Conservation (phyloP, 768 basidiomycete species). For the Leccinum olivaceopallidum region DNA sequence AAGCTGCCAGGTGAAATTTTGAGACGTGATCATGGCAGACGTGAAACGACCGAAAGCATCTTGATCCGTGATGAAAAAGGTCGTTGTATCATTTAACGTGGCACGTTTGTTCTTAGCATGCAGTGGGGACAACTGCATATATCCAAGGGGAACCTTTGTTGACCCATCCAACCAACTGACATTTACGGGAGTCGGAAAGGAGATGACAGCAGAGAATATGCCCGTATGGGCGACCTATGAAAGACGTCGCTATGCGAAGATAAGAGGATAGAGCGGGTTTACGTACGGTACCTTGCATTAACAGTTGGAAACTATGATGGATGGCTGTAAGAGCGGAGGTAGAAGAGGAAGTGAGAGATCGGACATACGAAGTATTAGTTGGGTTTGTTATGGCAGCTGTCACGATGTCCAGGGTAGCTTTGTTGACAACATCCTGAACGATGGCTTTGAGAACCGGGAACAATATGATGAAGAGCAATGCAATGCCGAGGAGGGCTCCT, state of each 20-base stretch:
- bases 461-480: slow-evolving; percentile 63
- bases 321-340: slow-evolving; percentile 6
- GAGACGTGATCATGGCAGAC: slow-evolving; percentile 60
- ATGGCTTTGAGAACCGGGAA: slow-evolving; percentile 71
- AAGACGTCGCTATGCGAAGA: not conserved
- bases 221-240: slow-evolving; percentile 65
- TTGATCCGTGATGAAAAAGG: slow-evolving; percentile 57
- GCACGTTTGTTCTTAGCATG: slow-evolving; percentile 56
- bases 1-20: slow-evolving; percentile 69
- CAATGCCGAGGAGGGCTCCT: slow-evolving; percentile 53
- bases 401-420: slow-evolving; percentile 53
- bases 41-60: slow-evolving; percentile 64
- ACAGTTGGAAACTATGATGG: slow-evolving; percentile 47
- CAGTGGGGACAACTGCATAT: slow-evolving; percentile 48
- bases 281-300: slow-evolving; percentile 54
- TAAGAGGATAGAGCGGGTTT: not conserved
- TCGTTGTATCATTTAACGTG: slow-evolving; percentile 57
- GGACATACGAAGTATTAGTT: slow-evolving; percentile 57
- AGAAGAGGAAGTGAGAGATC: not conserved
- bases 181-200: slow-evolving; percentile 55
- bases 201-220: slow-evolving; percentile 60
- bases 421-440: slow-evolving; percentile 62
- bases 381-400: slow-evolving; percentile 52
- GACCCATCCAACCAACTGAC: slow-evolving; percentile 59
- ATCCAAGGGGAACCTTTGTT: slow-evolving; percentile 53